These are phyloP conservation scores for Calophaca sinica DNA, from an alignment of 306 rosid species.

Conservation along the genomic window DNA sequence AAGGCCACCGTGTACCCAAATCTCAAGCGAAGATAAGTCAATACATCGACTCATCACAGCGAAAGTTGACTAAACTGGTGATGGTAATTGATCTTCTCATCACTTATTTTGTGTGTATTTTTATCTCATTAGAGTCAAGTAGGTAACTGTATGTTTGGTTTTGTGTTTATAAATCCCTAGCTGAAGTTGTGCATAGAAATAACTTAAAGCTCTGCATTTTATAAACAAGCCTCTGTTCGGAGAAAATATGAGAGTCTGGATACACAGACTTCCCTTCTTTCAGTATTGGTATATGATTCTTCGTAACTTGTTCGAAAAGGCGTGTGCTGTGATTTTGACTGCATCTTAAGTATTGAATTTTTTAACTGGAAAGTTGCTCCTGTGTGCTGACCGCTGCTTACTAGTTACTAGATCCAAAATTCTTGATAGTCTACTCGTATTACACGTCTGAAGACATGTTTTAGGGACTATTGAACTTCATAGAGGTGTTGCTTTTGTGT, in stretches of 20 bases:
- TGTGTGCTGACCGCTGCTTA: not conserved
- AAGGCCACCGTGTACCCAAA: constrained; percentile 87
- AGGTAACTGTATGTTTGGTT: not conserved
- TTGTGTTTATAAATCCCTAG: not conserved
- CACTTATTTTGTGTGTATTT: constrained; percentile 20
- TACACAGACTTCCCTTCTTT: not conserved
- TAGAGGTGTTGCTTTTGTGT: not conserved
- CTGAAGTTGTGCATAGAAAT: constrained; percentile 17
- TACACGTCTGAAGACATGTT: not conserved
- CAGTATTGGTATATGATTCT: constrained; percentile 20
- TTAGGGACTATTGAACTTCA: constrained; percentile 25
- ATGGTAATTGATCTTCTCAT: constrained; percentile 66
- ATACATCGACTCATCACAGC: constrained; percentile 87
- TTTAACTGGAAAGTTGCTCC: constrained; percentile 32
- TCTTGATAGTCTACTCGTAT: not conserved
- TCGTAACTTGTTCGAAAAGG: not conserved
- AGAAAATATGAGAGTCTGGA: too few relatives aligned
- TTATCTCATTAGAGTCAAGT: not conserved
- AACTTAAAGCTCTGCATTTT: not conserved
- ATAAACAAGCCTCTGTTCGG: not conserved
- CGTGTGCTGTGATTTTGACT: constrained; percentile 26
- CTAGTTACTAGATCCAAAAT: not conserved
- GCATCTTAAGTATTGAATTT: constrained; percentile 3
- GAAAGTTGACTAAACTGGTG: constrained; percentile 94
- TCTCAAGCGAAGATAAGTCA: constrained; percentile 87